Percentiles rank a stretch among this genome's conserved stretches.
Evolutionary conservation across 345 rosid genomes (phyloP).

Genomic region (Rhizophora apiculata): DNA sequence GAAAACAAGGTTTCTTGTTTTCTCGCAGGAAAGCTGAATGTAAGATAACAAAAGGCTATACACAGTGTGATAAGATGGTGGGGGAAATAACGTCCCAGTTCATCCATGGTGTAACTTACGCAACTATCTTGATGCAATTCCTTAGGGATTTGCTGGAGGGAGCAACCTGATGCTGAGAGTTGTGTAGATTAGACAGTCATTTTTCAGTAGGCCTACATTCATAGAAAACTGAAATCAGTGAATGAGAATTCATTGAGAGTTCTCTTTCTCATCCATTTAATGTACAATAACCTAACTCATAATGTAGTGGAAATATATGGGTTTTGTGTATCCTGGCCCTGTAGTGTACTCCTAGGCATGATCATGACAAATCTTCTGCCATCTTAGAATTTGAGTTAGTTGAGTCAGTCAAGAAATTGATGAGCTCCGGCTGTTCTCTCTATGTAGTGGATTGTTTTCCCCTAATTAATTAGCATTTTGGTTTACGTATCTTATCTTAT

Average conservation of each 20-base stretch:
- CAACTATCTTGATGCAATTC: slow-evolving; percentile 36
- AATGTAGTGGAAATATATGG: slow-evolving; percentile 37
- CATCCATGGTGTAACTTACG: slow-evolving; percentile 37
- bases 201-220: slow-evolving; percentile 52
- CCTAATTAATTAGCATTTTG: no score
- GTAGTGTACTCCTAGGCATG: slow-evolving; percentile 22
- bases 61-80: slow-evolving; percentile 46
- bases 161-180: slow-evolving; percentile 41
- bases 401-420: slow-evolving; percentile 14
- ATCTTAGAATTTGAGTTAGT: slow-evolving; percentile 18
- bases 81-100: slow-evolving; percentile 33
- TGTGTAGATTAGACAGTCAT: slow-evolving; percentile 74
- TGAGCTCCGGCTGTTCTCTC: background rate
- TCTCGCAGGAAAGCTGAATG: slow-evolving; percentile 31
- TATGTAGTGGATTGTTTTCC: no score
- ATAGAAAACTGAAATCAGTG: slow-evolving; percentile 38
- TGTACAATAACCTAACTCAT: slow-evolving; percentile 60
- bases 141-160: slow-evolving; percentile 33
- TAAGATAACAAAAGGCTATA: slow-evolving; percentile 32
- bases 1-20: slow-evolving; percentile 31
- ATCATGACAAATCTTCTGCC: slow-evolving; percentile 11
- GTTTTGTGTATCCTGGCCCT: slow-evolving; percentile 30
- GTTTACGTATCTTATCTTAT: no score
- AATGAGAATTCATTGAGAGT: slow-evolving; percentile 39
- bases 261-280: slow-evolving; percentile 36